A percentile compares a stretch with the other conserved stretches of the same genome.
Evolutionary conservation across 169 alveolate genomes (phyloP).

Genomic region (Perkinsus chesapeaki): DNA sequence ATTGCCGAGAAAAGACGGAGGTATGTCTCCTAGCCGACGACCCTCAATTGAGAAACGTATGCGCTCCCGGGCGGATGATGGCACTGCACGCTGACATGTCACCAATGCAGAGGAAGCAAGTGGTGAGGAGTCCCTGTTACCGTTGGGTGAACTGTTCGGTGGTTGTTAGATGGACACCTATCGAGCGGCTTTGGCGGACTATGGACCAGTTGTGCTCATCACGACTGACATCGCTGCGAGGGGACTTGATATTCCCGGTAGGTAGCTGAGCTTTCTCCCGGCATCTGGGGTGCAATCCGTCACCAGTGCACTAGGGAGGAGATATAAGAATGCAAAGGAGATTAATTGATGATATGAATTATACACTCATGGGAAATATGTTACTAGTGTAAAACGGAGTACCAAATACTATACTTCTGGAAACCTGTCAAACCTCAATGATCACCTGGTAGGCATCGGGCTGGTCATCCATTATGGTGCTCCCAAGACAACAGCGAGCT

Average conservation of each 20-base stretch:
- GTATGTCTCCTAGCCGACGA: background rate
- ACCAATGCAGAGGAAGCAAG: background rate
- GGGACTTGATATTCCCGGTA: constrained; percentile 92
- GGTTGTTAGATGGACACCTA: background rate
- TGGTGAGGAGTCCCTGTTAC: background rate
- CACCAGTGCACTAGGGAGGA: too few relatives aligned
- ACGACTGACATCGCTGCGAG: constrained; percentile 99
- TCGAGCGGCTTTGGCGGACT: background rate
- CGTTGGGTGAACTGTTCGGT: background rate
- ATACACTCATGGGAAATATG: too few relatives aligned
- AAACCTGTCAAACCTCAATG: too few relatives aligned
- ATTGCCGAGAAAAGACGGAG: background rate
- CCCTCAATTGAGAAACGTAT: background rate
- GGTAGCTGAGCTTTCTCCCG: background rate
- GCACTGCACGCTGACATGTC: background rate
- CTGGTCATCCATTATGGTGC: background rate
- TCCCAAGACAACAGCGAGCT: background rate
- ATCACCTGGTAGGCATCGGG: background rate
- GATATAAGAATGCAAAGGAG: too few relatives aligned
- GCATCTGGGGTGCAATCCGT: background rate
- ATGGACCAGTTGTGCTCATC: constrained; percentile 52
- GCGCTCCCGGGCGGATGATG: background rate
- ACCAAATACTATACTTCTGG: too few relatives aligned
- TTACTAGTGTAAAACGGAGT: too few relatives aligned
- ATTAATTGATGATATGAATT: too few relatives aligned